Evolutionary conservation across 106 monocot species (phyloP), one percentile per base, ranked within the genome.

Genomic region (Dendrobium nobile): DNA sequence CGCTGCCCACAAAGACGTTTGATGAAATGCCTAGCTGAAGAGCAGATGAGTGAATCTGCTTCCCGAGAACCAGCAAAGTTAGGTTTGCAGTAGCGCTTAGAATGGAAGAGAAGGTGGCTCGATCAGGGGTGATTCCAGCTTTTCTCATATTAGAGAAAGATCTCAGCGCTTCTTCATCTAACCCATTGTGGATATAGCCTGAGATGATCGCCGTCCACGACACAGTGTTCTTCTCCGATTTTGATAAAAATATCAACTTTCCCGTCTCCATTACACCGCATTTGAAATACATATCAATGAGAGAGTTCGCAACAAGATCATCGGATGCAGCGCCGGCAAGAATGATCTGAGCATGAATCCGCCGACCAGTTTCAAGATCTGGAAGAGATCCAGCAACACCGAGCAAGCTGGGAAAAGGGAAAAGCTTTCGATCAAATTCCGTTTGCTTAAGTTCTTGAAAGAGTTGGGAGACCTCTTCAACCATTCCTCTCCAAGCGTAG

Each of bases 201-300:
- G 95, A 84, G 73, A 99, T 91, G 78, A 99, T 89, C 11, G 88
- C 88, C 7, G 92, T 99, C 93, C 95, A 95, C 19, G 95, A 93
- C 8, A 92, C 82, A 4, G 82, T 82, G 75, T 86, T 93, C 40
- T 82, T 82, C 67, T 82, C 78, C 18, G 65, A 75, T 55, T 56
- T 80, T 2, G 81, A 79, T 17, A 8, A 24, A 55, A 99, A 99
- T 3, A 99, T 83, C 67, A 83, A 41, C 18, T 83, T 83, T 0
- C 90, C 99, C 0, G 73, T 54, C 24, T 84, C 84, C 75, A 99
- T 67, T 24, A 84, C 72, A 10, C 92, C 87, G 77, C 92, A 99
- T 79, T 88, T 95, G 8, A 85, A 85, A 77, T 99, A 99, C 95
- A 99, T 93, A 54, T 92, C 89, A 4, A 99, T 84, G 31, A 99